Base-by-base conservation (phyloP, 352 stramenopile species). In the Pythium oligandrum region DNA sequence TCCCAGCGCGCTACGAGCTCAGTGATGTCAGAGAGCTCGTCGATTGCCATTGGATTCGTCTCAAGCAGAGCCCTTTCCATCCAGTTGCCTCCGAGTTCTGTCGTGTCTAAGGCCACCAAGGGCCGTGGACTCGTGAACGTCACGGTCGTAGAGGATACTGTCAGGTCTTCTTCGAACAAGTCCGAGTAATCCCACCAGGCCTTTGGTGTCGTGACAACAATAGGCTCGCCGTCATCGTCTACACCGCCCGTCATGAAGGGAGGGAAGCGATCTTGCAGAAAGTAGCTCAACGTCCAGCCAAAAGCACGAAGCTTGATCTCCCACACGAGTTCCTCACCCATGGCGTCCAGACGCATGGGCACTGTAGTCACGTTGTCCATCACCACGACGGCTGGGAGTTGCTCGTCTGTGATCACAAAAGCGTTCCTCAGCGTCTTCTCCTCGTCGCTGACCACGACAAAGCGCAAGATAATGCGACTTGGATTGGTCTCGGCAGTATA, bases 301-400 rank as follows among this genome's bases (percentile, higher is more conserved):
- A 71, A 64, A 9, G 11, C 9, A 0, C 37, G 32, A 10, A 51
- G 48, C 6, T 35, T 33, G 5, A 71, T 51, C 8, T 55, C 38
- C 10, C 6, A 40, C 3, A 58, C 8, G 42, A 67, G 60, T 8
- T 50, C 32, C 0, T 48, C 30, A 1, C 57, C 57, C 6, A 63
- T 38, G 9, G 63, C 32, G 1, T 38, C 11, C 38, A 69, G 39
- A 2, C 68, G 57, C 30, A 35, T 32, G 3, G 66, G 57, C 3
- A 64, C 39, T 5, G 51, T 36, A 1, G 44, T 48, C 6, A 75
- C 11, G 31, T 71, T 58, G 6, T 50, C 31, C 2, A 78, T 44
- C 6, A 75, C 31, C 10, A 79, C 34, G 8, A 75, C 40, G 1
- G 47, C 50, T 4, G 70, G 70, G 4, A 71, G 40, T 11, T 75